phyloP scores from a whole-genome alignment of 2,329 filamentous ascomycete genomes.

The Parastagonospora nodorum region DNA sequence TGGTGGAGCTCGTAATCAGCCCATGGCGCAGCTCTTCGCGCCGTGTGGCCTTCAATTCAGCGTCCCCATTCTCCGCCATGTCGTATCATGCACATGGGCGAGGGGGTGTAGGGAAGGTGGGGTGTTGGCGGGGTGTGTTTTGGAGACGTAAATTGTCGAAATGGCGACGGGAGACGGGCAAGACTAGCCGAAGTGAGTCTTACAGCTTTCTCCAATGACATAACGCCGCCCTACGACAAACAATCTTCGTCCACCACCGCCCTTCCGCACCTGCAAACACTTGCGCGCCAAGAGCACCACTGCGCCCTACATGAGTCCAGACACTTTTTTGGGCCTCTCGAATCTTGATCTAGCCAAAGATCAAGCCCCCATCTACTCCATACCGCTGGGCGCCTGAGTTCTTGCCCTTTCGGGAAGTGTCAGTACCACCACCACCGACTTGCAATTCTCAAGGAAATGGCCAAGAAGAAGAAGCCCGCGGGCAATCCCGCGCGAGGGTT shows the following conservation, averaged over 20 bases:
- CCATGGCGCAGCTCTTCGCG: constrained; percentile 46
- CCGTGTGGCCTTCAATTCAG: constrained; percentile 36
- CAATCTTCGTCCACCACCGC: constrained; percentile 5
- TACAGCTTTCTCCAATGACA: constrained; percentile 16
- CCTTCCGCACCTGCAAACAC: constrained; percentile 4
- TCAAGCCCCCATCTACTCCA: constrained; percentile 44
- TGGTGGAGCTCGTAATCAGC: constrained; percentile 55
- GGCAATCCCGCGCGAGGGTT: constrained; percentile 90
- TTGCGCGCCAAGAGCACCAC: background rate
- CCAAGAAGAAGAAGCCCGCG: constrained; percentile 90
- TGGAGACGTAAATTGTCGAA: constrained; percentile 27
- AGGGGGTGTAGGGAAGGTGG: constrained; percentile 23
- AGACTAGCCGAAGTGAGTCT: constrained; percentile 24
- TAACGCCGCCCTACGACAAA: constrained; percentile 7
- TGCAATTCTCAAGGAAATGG: constrained; percentile 58
- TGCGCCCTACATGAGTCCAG: constrained; percentile 41
- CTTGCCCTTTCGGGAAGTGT: constrained; percentile 17
- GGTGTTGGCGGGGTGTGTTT: constrained; percentile 31
- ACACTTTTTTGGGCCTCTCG: constrained; percentile 23
- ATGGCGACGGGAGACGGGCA: constrained; percentile 23
- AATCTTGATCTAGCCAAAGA: constrained; percentile 44
- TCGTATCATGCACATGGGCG: constrained; percentile 37
- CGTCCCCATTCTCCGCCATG: constrained; percentile 46
- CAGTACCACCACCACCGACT: constrained; percentile 2
- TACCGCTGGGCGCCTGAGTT: constrained; percentile 32